A percentile compares a stretch with the other conserved stretches of the same genome.
These are phyloP conservation scores for Carex parvula DNA, from an alignment of 176 grass and related monocot genomes.

Conservation along the genomic window DNA sequence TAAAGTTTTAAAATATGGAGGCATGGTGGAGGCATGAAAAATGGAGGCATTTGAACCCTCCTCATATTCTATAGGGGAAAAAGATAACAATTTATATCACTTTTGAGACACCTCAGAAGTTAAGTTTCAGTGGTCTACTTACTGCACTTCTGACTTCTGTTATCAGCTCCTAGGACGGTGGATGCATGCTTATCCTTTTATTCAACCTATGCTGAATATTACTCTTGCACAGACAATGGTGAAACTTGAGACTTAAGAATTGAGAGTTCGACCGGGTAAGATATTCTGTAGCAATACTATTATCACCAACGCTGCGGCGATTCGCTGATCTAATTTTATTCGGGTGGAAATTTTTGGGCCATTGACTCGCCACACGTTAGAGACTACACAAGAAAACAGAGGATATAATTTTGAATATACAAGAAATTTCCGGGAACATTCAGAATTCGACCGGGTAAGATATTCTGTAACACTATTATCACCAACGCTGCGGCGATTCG, in stretches of 20 bases:
- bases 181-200: not conserved
- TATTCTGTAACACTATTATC: no score
- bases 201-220: not conserved
- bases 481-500: no score
- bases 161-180: not conserved
- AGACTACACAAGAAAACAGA: not conserved
- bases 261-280: not conserved
- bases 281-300: not conserved
- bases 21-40: no score
- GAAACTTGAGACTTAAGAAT: not conserved
- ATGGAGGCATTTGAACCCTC: no score
- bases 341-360: not conserved
- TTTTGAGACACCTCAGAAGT: not conserved
- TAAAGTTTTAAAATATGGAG: no score
- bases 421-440: not conserved
- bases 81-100: not conserved
- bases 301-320: not conserved
- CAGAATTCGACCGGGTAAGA: no score
- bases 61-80: not conserved
- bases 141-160: not conserved
- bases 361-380: not conserved
- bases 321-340: not conserved
- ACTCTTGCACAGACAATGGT: not conserved
- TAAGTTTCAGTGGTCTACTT: not conserved
- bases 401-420: not conserved